phyloP scores from a whole-genome alignment of 2,329 filamentous ascomycete species.

The Paecilomyces variotii region DNA sequence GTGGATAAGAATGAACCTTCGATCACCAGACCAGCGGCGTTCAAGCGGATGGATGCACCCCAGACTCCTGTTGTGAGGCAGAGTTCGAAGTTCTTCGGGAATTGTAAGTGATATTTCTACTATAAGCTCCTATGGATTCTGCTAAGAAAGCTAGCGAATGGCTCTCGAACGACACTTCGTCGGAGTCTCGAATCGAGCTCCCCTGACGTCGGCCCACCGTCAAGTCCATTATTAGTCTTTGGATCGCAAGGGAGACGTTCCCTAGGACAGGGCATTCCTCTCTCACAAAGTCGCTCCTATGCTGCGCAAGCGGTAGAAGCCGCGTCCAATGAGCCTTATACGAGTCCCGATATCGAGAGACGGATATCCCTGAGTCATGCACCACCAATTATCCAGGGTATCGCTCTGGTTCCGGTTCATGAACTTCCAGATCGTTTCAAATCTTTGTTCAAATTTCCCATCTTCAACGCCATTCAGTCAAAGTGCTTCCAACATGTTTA shows the following conservation, averaged over 20 bases:
- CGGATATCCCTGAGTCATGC: conserved; percentile 24
- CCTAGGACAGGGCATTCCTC: not conserved
- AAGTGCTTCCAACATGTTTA: conserved; percentile 65
- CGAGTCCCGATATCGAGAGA: not conserved
- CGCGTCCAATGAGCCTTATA: not conserved
- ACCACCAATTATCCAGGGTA: conserved; percentile 48
- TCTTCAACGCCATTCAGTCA: conserved; percentile 78
- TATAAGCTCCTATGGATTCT: not conserved
- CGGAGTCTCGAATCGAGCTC: conserved; percentile 19
- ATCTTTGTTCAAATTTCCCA: conserved; percentile 60
- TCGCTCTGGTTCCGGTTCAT: conserved; percentile 51
- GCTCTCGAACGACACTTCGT: conserved; percentile 13
- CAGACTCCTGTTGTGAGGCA: conserved; percentile 6
- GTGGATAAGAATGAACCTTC: not conserved
- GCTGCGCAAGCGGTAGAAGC: not conserved
- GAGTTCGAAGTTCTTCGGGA: conserved; percentile 20
- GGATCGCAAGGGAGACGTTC: conserved; percentile 7
- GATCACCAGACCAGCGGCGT: not conserved
- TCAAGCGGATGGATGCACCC: not conserved
- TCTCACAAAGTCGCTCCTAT: conserved; percentile 4
- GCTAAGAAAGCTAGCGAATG: conserved; percentile 9
- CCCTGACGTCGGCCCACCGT: conserved; percentile 16
- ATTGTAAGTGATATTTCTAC: conserved; percentile 13
- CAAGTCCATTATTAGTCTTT: conserved; percentile 25
- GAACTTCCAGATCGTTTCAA: conserved; percentile 62